Base-by-base conservation (phyloP, 805 yeast genomes). In the Candida palmyrensis region DNA sequence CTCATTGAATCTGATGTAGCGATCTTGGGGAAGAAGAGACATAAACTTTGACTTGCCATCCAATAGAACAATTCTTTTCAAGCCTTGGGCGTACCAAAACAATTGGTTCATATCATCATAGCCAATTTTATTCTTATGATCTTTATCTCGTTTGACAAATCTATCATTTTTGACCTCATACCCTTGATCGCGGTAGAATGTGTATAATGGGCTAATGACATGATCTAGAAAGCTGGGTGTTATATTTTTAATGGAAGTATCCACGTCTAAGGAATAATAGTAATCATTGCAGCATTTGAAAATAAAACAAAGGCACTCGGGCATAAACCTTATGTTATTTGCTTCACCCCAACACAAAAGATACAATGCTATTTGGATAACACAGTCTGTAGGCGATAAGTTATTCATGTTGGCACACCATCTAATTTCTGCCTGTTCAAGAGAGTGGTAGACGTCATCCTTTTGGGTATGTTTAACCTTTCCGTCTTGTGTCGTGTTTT, bases 341-440 rank as follows among this genome's bases (percentile, higher is more conserved):
- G 95, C 87, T 51, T 87, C 96, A 1, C 95, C 94, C 96, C 96
- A 87, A 41, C 85, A 74, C 35, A 84, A 53, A 9, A 87, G 63
- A 48, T 79, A 88, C 6, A 87, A 55, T 0, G 84, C 76, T 12
- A 87, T 43, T 41, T 87, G 95, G 11, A 68, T 59, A 3, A 77
- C 62, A 37, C 78, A 68, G 35, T 79, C 84, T 18, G 64, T 60
- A 1, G 81, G 67, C 0, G 73, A 51, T 28, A 74, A 58, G 1
- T 61, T 48, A 19, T 62, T 62, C 80, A 78, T 74, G 20, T 68
- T 70, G 4, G 48, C 47, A 5, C 57, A 51, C 87, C 84, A 77
- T 27, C 66, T 62, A 26, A 48, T 51, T 42, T 74, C 73, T 2
- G 75, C 63, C 25, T 71, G 69, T 20, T 60, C 62, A 14, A 70